These are phyloP conservation scores for Lindgomyces ingoldianus DNA, from an alignment of 495 filamentous ascomycete species.

Conservation along the genomic window DNA sequence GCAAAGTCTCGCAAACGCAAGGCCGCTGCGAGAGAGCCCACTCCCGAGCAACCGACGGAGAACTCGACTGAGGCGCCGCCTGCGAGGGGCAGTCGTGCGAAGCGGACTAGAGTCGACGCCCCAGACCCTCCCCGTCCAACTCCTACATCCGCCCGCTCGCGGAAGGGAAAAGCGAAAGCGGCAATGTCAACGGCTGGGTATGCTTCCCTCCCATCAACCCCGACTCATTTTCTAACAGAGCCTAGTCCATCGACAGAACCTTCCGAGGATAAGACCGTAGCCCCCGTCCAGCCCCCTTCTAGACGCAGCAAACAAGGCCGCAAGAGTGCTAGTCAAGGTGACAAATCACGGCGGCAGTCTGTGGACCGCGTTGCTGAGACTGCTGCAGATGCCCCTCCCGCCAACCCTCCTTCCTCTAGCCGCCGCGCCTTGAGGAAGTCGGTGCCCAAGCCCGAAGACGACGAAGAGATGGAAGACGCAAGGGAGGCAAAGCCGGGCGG, in stretches of 20 bases:
- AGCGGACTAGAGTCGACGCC: slow-evolving; percentile 34
- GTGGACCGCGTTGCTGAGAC: slow-evolving; percentile 5
- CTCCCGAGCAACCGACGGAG: slow-evolving; percentile 31
- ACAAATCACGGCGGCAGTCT: slow-evolving; percentile 5
- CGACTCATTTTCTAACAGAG: slow-evolving; percentile 22
- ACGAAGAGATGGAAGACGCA: slow-evolving; percentile 53
- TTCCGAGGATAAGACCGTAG: slow-evolving; percentile 43
- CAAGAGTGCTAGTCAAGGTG: slow-evolving; percentile 29
- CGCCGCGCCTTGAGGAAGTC: slow-evolving; percentile 56
- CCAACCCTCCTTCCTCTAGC: slow-evolving; percentile 39
- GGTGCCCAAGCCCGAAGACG: slow-evolving; percentile 36
- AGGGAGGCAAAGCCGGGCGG: slow-evolving; percentile 54
- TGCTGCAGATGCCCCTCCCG: slow-evolving; percentile 13
- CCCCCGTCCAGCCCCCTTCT: slow-evolving; percentile 55
- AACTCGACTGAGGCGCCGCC: slow-evolving; percentile 14
- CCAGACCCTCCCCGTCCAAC: slow-evolving; percentile 26
- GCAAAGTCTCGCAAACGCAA: slow-evolving; percentile 46
- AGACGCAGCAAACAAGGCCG: slow-evolving; percentile 25
- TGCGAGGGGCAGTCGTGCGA: slow-evolving; percentile 32
- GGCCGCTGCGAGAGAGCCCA: slow-evolving; percentile 38
- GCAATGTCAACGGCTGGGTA: slow-evolving; percentile 86
- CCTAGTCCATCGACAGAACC: slow-evolving; percentile 41
- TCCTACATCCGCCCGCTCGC: slow-evolving; percentile 24
- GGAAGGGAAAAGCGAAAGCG: slow-evolving; percentile 62
- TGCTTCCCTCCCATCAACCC: slow-evolving; percentile 34